Conservation (phyloP, 768 basidiomycete genomes). For the Tulasnella sp. region DNA sequence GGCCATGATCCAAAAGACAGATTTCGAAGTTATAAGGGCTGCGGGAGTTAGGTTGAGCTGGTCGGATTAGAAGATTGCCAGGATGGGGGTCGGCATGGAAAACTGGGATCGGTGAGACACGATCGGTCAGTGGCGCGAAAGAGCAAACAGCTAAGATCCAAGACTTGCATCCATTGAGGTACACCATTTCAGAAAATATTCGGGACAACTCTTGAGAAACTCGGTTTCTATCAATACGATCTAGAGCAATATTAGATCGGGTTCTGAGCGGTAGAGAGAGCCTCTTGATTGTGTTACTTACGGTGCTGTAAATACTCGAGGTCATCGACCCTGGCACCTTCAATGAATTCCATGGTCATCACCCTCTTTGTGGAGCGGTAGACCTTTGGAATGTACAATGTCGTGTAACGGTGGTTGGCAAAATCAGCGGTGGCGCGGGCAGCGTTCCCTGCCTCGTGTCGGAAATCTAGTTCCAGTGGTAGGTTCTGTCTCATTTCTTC, state of each 20-base stretch:
- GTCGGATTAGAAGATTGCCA: slow-evolving; percentile 92
- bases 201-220: slow-evolving; percentile 87
- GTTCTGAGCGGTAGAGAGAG: not conserved
- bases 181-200: slow-evolving; percentile 96
- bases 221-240: slow-evolving; percentile 89
- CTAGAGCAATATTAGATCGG: not conserved
- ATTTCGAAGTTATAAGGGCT: slow-evolving; percentile 97
- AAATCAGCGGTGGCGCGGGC: slow-evolving; percentile 73
- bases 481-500: slow-evolving; percentile 91
- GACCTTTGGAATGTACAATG: slow-evolving; percentile 79
- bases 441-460: slow-evolving; percentile 87
- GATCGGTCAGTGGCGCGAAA: slow-evolving; percentile 31
- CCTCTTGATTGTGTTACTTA: not conserved
- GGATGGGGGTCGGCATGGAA: slow-evolving; percentile 56
- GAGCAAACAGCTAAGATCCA: slow-evolving; percentile 66
- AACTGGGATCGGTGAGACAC: slow-evolving; percentile 20
- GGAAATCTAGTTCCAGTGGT: slow-evolving; percentile 94
- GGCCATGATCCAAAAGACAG: slow-evolving; percentile 86
- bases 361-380: slow-evolving; percentile 80
- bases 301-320: slow-evolving; percentile 27
- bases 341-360: slow-evolving; percentile 91
- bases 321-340: slow-evolving; percentile 33
- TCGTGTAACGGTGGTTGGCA: slow-evolving; percentile 64
- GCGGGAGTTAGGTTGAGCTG: slow-evolving; percentile 59
- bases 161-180: slow-evolving; percentile 89